Conservation (phyloP, 2,329 filamentous ascomycete species). For the Fusarium sp. region DNA sequence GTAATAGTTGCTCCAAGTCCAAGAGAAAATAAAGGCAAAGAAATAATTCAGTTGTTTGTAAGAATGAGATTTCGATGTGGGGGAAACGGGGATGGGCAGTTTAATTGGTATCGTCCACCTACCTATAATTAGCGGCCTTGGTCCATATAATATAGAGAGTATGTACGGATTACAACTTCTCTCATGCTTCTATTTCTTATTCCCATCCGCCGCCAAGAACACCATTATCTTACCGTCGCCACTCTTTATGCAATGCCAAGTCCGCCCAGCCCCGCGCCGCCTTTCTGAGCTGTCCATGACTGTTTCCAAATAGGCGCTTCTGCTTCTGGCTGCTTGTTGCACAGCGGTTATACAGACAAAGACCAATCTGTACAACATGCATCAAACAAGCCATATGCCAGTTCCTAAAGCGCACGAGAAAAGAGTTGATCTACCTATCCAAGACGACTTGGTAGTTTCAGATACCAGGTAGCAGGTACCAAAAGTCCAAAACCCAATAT, state of each 20-base stretch:
- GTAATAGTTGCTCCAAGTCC: not conserved
- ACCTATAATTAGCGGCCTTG: not conserved
- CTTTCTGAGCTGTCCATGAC: constrained; percentile 19
- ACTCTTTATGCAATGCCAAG: constrained; percentile 29
- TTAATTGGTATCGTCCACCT: constrained; percentile 28
- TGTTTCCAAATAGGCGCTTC: constrained; percentile 8
- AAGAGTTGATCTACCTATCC: too few species aligned
- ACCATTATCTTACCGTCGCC: constrained; percentile 28
- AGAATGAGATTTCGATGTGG: constrained; percentile 21
- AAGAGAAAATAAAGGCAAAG: constrained; percentile 18
- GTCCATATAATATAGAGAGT: not conserved
- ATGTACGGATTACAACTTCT: not conserved
- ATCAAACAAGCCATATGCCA: too few species aligned
- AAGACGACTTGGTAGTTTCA: too few species aligned
- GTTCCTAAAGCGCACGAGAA: too few species aligned
- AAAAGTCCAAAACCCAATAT: not conserved
- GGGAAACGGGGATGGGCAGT: constrained; percentile 28
- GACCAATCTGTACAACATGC: not conserved
- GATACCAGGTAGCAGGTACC: not conserved
- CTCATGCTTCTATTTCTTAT: constrained; percentile 1
- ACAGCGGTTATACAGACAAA: not conserved
- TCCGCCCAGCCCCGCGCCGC: constrained; percentile 34
- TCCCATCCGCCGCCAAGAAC: constrained; percentile 9
- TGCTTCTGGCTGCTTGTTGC: not conserved
- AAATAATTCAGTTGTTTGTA: constrained; percentile 23